Base-by-base conservation (phyloP, 352 stramenopile genomes). In the Peronospora destructor region DNA sequence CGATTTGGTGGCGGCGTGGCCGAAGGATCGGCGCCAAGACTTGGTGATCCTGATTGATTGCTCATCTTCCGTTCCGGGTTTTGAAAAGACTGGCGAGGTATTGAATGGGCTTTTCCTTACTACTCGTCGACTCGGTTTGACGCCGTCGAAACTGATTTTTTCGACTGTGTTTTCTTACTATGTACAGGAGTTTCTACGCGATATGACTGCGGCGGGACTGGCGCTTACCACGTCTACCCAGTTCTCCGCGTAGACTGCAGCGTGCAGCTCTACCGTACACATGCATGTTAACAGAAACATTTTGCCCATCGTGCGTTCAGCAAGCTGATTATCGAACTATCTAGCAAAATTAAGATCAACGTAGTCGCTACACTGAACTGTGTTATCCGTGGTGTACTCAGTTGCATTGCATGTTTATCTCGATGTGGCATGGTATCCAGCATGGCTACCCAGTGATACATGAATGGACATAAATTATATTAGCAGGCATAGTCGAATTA, bases 1-100 rank as follows among this genome's bases (percentile, higher is more conserved):
- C 13, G 93, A 98, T 56, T 76, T 98, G 33, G 71, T 95, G 0
- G 63, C 78, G 16, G 58, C 81, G 19, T 97, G 86, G 88, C 77
- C 87, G 1, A 64, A 63, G 21, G 67, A 88, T 7, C 68, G 89
- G n/a, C 46, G 68, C 10, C 36, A 57, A 6, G 70, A 92, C 59
- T 50, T 95, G 30, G 65, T 91, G n/a, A 53, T 95, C 21, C 47
- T 95, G 28, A 84, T 75, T 4, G 81, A 91, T 54, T 91, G 81
- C 54, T 37, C 71, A 35, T 91, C 81, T 13, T 57, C 76, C 34
- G 82, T 92, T 21, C 62, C 76, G 1, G 76, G 82, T 16, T 92
- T 86, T 52, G 78, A 92, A 49, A 57, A 71, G 25, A 68, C 58
- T 39, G 81, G 78, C 23, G 54, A 85, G 71, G 73, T 85, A 68